Base-by-base conservation (phyloP, 768 basidiomycete species). In the Nevesoporus exiguus region DNA sequence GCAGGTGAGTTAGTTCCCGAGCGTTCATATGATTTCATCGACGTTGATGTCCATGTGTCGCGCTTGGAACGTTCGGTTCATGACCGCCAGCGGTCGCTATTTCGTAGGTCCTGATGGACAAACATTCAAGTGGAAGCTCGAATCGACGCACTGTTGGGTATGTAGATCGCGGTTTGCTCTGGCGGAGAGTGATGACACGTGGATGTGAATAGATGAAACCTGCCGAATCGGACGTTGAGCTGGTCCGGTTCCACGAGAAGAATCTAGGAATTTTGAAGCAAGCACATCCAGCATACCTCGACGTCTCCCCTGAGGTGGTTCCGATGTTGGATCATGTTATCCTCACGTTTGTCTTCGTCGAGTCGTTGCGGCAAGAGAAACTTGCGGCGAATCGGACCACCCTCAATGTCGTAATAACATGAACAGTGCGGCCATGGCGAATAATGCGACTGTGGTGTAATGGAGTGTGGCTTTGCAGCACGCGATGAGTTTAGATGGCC, bases 51-150 rank as follows among this genome's bases (percentile, higher is more conserved):
- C n/a, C n/a, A n/a, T n/a, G n/a, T n/a, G n/a, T n/a, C n/a, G n/a
- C n/a, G n/a, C n/a, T n/a, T n/a, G n/a, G n/a, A n/a, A n/a, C n/a
- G n/a, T n/a, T 29, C 7, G 17, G 10, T n/a, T n/a, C n/a, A n/a
- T 10, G 15, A 34, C 3, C 6, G 8, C 8, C 33, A 74, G 73
- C 27, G 63, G 64, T 25, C 70, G 67, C n/a, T 59, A 66, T 17
- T 74, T 74, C 47, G 53, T 54, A 25, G 74, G 70, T 11, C 69
- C 63, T 0, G 66, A 74, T 51, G 61, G 57, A 2, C 60, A 48
- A 9, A 54, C 56, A 24, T 75, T 72, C 60, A 68, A 69, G 19
- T 75, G 73, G 74, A 62, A 61, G 24, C 24, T 71, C 11, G 62
- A 61, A 9, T 49, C 54, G 19, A 56, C 57, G 7, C 62, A 66